phyloP scores from a whole-genome alignment of 192 early-diverging fungal species.

The Entophlyctis helioformis region DNA sequence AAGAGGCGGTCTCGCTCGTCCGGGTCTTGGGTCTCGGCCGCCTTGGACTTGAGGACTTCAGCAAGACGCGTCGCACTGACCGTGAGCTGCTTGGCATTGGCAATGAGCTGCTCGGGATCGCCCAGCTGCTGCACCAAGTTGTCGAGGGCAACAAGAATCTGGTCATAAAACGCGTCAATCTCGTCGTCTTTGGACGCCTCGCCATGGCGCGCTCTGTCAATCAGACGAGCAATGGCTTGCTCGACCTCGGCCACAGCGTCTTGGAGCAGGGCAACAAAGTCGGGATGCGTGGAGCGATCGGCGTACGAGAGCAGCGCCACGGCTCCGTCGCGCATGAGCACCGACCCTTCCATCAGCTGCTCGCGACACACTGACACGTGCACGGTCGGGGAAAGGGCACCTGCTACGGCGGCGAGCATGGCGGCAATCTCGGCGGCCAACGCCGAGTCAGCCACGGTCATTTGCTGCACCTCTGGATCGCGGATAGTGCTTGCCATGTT shows the following conservation, averaged over 20 bases:
- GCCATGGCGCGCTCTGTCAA: slow-evolving; percentile 29
- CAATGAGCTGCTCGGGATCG: slow-evolving; percentile 28
- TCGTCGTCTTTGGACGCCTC: slow-evolving; percentile 7
- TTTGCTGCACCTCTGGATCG: slow-evolving; percentile 15
- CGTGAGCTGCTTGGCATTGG: slow-evolving; percentile 32
- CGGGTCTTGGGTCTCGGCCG: slow-evolving; percentile 10
- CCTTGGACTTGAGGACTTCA: slow-evolving; percentile 29
- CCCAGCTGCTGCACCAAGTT: slow-evolving; percentile 19
- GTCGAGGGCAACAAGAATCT: slow-evolving; percentile 23
- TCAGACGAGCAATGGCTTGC: slow-evolving; percentile 29
- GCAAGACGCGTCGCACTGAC: slow-evolving; percentile 31
- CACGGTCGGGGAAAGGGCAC: slow-evolving; percentile 23
- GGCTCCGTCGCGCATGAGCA: slow-evolving; percentile 25
- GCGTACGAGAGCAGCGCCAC: slow-evolving; percentile 14
- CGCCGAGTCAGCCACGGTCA: slow-evolving; percentile 21
- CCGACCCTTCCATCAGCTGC: slow-evolving; percentile 29
- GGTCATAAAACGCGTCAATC: slow-evolving; percentile 29
- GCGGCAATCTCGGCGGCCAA: slow-evolving; percentile 17
- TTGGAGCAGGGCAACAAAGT: slow-evolving; percentile 14
- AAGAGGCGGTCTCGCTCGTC: slow-evolving; percentile 22
- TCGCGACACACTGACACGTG: slow-evolving; percentile 28
- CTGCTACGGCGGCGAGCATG: slow-evolving; percentile 23
- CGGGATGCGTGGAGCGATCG: slow-evolving; percentile 4
- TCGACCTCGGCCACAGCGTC: slow-evolving; percentile 23
- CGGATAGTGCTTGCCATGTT: slow-evolving; percentile 16